Evolutionary conservation across 352 stramenopile genomes (phyloP).

Genomic region (Pythium dissimile): DNA sequence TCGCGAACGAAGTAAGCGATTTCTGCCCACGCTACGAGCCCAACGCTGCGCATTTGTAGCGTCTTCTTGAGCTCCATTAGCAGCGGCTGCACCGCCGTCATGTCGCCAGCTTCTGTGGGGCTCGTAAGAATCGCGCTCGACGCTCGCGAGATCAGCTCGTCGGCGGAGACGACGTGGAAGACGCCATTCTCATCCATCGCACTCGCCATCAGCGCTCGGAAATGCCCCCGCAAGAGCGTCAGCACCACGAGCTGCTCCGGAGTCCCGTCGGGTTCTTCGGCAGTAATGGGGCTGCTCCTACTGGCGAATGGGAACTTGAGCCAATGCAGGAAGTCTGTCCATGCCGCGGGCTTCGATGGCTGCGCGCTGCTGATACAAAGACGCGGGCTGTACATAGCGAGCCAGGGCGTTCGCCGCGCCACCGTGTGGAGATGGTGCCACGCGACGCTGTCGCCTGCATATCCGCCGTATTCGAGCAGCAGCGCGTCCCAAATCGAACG

Average conservation of each 20-base stretch:
- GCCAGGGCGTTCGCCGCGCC: not conserved
- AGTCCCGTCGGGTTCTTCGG: not conserved
- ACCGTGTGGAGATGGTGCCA: not conserved
- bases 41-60: not conserved
- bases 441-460: not conserved
- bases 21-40: slow-evolving; percentile 1
- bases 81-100: not conserved
- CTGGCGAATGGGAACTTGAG: slow-evolving; percentile 4
- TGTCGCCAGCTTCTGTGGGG: not conserved
- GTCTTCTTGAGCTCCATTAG: not conserved
- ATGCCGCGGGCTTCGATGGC: not conserved
- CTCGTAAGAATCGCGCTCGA: not conserved
- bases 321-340: slow-evolving; percentile 6
- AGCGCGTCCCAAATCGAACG: slow-evolving; percentile 7
- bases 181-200: not conserved
- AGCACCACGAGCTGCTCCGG: slow-evolving; percentile 5
- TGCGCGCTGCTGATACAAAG: no score
- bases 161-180: not conserved
- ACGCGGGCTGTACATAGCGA: not conserved
- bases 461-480: slow-evolving; percentile 4
- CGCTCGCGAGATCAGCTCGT: slow-evolving; percentile 4
- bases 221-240: slow-evolving; percentile 5
- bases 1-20: slow-evolving; percentile 4
- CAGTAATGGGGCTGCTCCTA: no score
- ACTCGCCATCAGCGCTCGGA: not conserved